phyloP scores from a whole-genome alignment of 2,329 filamentous ascomycete species.

The Myotisia sp. region DNA sequence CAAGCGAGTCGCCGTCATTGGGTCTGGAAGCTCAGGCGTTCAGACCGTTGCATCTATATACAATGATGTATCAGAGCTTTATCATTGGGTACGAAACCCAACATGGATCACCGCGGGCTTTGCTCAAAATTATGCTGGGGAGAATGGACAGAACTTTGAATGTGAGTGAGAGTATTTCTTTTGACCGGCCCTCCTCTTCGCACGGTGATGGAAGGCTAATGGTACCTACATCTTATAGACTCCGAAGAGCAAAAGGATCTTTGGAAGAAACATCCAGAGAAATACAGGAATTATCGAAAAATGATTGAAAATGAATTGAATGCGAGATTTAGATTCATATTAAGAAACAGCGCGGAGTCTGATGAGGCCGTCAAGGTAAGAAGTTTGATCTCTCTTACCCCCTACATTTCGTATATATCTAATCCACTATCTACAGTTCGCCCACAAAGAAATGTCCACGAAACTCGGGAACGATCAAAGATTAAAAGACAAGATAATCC shows the following conservation, averaged over 20 bases:
- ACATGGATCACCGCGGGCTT: conserved; percentile 51
- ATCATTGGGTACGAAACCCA: conserved; percentile 50
- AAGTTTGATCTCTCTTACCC: neutral
- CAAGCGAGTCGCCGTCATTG: conserved; percentile 20
- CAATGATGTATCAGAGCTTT: conserved; percentile 33
- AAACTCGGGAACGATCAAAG: conserved; percentile 9
- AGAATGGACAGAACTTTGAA: conserved; percentile 9
- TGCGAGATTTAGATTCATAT: conserved; percentile 11
- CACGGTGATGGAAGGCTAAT: conserved; percentile 27
- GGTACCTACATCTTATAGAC: conserved; percentile 37
- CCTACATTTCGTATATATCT: no score
- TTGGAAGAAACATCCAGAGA: conserved; percentile 44
- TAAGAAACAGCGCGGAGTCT: conserved; percentile 12
- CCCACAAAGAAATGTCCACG: conserved; percentile 10
- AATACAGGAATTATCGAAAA: conserved; percentile 48
- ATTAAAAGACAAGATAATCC: conserved; percentile 13
- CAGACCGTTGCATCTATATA: conserved; percentile 35
- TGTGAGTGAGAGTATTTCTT: no score
- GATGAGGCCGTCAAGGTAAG: conserved; percentile 11
- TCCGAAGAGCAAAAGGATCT: conserved; percentile 39
- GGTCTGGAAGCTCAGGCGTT: conserved; percentile 39
- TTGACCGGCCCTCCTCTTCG: neutral
- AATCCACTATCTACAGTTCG: conserved; percentile 5
- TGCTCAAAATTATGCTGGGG: conserved; percentile 25
- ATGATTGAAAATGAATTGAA: conserved; percentile 35